Percentiles rank a stretch among this genome's conserved stretches.
Conservation (phyloP, 2,329 filamentous ascomycete genomes). For the Fusarium siculi region DNA sequence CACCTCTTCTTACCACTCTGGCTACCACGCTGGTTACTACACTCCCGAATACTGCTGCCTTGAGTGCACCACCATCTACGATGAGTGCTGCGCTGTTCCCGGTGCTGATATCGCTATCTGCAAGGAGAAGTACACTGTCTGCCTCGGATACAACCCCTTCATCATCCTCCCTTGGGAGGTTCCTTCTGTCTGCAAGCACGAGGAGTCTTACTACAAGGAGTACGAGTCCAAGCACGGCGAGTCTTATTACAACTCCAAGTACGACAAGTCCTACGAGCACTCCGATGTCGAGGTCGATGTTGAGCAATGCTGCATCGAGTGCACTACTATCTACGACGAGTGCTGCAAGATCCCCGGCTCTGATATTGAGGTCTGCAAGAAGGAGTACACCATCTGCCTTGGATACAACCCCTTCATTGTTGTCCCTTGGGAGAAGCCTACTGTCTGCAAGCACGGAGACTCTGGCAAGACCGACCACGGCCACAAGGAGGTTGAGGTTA, state of each 20-base stretch:
- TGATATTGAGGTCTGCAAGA: slow-evolving; percentile 15
- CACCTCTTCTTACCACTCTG: background rate
- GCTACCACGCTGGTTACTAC: slow-evolving; percentile 24
- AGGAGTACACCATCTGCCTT: slow-evolving; percentile 19
- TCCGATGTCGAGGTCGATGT: background rate
- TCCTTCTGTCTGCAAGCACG: slow-evolving; percentile 29
- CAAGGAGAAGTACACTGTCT: slow-evolving; percentile 23
- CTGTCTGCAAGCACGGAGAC: slow-evolving; percentile 12
- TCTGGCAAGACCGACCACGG: no score
- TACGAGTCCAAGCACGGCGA: slow-evolving; percentile 16
- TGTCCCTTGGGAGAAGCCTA: slow-evolving; percentile 15
- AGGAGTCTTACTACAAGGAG: slow-evolving; percentile 22
- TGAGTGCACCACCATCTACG: slow-evolving; percentile 29
- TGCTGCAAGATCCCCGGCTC: slow-evolving; percentile 7
- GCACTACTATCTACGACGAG: slow-evolving; percentile 25
- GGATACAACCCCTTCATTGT: slow-evolving; percentile 23
- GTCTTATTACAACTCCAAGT: slow-evolving; percentile 15
- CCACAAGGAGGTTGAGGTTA: background rate
- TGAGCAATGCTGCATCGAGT: slow-evolving; percentile 27
- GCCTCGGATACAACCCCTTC: slow-evolving; percentile 30
- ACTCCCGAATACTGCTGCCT: slow-evolving; percentile 30
- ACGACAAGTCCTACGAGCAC: background rate
- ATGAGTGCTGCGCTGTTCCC: slow-evolving; percentile 15
- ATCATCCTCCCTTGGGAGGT: background rate
- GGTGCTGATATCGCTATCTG: slow-evolving; percentile 19